A percentile compares a stretch with the other conserved stretches of the same genome.
These are phyloP conservation scores for Oleoguttula mirabilis DNA, from an alignment of 495 filamentous ascomycete species.

Conservation along the genomic window DNA sequence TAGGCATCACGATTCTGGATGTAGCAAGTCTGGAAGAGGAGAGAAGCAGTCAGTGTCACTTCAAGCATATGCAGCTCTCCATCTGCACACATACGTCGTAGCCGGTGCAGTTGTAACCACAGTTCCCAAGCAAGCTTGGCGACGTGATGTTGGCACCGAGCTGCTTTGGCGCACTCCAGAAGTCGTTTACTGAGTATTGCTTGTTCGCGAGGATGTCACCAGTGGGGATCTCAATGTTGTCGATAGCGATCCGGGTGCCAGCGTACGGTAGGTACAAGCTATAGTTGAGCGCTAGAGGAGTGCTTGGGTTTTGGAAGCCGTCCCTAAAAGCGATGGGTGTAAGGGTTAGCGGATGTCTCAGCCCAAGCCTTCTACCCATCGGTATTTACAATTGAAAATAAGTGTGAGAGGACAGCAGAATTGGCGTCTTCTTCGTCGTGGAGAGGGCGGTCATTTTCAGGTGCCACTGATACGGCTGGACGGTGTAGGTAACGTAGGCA, in stretches of 20 bases:
- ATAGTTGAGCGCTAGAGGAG: conserved; percentile 55
- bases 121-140: conserved; percentile 36
- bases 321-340: too few species aligned
- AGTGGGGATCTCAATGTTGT: conserved; percentile 66
- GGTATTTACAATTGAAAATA: conserved; percentile 93
- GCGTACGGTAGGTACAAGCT: conserved; percentile 57
- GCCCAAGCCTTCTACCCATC: too few species aligned
- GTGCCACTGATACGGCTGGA: conserved; percentile 29
- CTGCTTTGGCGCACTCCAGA: conserved; percentile 57
- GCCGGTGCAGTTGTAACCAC: conserved; percentile 59
- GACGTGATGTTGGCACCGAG: conserved; percentile 54
- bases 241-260: conserved; percentile 55
- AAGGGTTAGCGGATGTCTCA: too few species aligned
- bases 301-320: conserved; percentile 49
- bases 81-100: conserved; percentile 41
- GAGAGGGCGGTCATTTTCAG: conserved; percentile 29
- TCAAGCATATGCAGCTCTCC: too few species aligned
- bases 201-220: conserved; percentile 56
- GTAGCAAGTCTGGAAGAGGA: conserved; percentile 29
- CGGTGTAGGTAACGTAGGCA: conserved; percentile 62
- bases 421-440: conserved; percentile 42
- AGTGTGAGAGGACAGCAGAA: conserved; percentile 48
- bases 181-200: conserved; percentile 53
- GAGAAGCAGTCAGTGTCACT: too few species aligned
- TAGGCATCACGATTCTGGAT: conserved; percentile 23